Evolutionary conservation across 805 yeast genomes (phyloP), one percentile per base, ranked within the genome.

Genomic region (Candida endomychidarum): DNA sequence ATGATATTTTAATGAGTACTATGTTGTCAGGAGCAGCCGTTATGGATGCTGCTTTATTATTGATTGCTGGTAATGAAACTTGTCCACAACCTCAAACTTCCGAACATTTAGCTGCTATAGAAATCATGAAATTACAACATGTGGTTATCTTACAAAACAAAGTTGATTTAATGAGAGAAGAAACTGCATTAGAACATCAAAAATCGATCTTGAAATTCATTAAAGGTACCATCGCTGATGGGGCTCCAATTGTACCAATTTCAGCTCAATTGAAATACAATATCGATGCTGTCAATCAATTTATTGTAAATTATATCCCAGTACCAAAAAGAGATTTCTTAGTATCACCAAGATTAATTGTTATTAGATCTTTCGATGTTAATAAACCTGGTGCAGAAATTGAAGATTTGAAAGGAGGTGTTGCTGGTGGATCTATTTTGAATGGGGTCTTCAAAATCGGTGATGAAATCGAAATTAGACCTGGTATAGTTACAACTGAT

Each of bases 1-100:
- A 93, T 86, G 99, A 93, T 75, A 95, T 93, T 74, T 83, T 93
- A 66, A 93, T 93, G 99, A 89, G 97, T 78, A 93, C 99, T 52
- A 93, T 93, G 99, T 82, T 93, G 80, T 90, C 98, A 34, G 99
- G 99, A 63, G 99, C 99, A 25, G 99, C 99, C 12, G 99, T 93
- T 50, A 93, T 93, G 99, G 99, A 93, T 70, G 99, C 99, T 42
- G 99, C 99, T 2, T 74, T 93, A 47, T 74, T 93, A 60, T 77
- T 93, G 51, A 83, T 93, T 61, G 99, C 99, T 20, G 99, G 98
- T 69, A 93, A 93, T 65, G 99, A 93, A 77, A 81, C 96, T 41
- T 93, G 99, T 75, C 99, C 99, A 46, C 99, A 93, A 75, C 99
- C 99, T 31, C 99, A 93, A 74, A 93, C 99, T 12, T 85, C 96